A percentile compares a stretch with the other conserved stretches of the same genome.
Evolutionary conservation across 2,329 filamentous ascomycete species (phyloP).

Genomic region (Chalaropsis ovoidea): DNA sequence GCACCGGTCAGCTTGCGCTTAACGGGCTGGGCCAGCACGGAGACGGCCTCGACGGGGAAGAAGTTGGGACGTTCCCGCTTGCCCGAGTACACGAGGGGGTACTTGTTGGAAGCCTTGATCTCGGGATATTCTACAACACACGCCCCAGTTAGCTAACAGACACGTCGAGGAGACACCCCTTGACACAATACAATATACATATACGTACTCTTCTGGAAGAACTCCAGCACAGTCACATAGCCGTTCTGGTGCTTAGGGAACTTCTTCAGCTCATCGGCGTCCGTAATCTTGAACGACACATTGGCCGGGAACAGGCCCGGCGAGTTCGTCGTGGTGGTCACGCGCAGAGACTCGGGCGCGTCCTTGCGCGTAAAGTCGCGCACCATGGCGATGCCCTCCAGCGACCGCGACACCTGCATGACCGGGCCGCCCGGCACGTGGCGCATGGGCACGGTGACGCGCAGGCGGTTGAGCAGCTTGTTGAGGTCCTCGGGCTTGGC

Average conservation of each 20-base stretch:
- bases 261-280: conserved; percentile 31
- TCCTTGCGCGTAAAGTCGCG: conserved; percentile 6
- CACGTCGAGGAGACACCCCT: not conserved
- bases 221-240: conserved; percentile 37
- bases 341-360: conserved; percentile 11
- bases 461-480: conserved; percentile 37
- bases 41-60: conserved; percentile 56
- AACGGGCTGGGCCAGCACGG: conserved; percentile 52
- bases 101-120: conserved; percentile 31
- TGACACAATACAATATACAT: too few relatives aligned
- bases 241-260: conserved; percentile 28
- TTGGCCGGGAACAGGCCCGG: conserved; percentile 21
- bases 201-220: conserved; percentile 38
- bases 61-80: conserved; percentile 48
- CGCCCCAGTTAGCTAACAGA: not conserved
- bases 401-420: not conserved
- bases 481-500: conserved; percentile 36
- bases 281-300: conserved; percentile 31
- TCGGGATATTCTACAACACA: conserved; percentile 32
- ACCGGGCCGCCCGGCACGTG: conserved; percentile 13
- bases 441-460: conserved; percentile 21
- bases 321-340: not conserved
- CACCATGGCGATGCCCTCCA: conserved; percentile 17
- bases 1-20: conserved; percentile 45
- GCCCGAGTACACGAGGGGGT: conserved; percentile 59